Evolutionary conservation across 2,329 filamentous ascomycete genomes (phyloP).

Genomic region (Emericellopsis atlantica): DNA sequence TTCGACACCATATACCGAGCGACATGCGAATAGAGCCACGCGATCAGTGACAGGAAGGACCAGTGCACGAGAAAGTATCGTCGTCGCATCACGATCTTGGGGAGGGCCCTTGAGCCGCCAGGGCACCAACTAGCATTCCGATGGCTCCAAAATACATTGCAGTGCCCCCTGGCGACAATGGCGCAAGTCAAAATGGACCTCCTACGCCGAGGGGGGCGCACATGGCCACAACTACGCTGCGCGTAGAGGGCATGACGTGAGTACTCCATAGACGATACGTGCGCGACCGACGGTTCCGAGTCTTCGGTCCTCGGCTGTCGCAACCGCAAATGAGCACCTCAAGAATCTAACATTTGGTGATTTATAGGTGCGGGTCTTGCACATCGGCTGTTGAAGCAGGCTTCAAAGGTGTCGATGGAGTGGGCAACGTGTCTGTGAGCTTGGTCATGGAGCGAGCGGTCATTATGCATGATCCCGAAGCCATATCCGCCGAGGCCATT

Average conservation of each 20-base stretch:
- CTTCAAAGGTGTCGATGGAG: conserved; percentile 70
- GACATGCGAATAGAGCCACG: neutral
- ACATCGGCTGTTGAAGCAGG: conserved; percentile 90
- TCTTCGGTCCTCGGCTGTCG: neutral
- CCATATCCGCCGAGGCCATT: conserved; percentile 62
- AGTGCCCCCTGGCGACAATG: conserved; percentile 27
- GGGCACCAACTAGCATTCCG: neutral
- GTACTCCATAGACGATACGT: conserved; percentile 13
- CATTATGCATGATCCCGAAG: conserved; percentile 70
- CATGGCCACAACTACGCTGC: conserved; percentile 83
- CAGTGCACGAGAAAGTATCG: no score
- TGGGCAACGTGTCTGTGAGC: conserved; percentile 80
- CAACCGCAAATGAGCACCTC: neutral
- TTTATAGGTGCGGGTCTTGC: conserved; percentile 74
- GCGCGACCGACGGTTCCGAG: conserved; percentile 1
- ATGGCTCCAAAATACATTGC: conserved; percentile 41
- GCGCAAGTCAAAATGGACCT: neutral
- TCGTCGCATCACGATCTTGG: neutral
- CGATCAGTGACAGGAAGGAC: neutral
- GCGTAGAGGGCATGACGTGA: conserved; percentile 78
- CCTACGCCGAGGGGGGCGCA: conserved; percentile 29
- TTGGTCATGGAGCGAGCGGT: conserved; percentile 95
- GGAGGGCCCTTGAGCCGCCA: neutral
- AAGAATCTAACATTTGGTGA: conserved; percentile 1
- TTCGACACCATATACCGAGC: no score